These are phyloP conservation scores for Rhizopogon vinicolor DNA, from an alignment of 768 basidiomycete genomes.

Conservation along the genomic window DNA sequence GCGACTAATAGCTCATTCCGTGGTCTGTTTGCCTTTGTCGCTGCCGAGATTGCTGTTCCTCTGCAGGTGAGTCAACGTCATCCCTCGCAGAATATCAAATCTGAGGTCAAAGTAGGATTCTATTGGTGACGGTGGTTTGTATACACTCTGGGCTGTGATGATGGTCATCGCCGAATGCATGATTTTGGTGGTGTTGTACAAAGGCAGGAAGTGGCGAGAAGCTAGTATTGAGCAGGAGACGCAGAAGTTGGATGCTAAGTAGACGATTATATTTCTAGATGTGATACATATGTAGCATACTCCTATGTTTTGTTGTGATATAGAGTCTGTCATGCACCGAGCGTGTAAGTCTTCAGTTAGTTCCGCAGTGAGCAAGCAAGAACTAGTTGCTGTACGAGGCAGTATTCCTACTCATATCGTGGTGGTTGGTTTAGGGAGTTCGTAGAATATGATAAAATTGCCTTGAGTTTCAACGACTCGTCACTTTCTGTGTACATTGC, in stretches of 20 bases:
- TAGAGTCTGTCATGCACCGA: too few relatives aligned
- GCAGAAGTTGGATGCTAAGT: slow-evolving; percentile 1
- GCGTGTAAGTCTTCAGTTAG: too few relatives aligned
- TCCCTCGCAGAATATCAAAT: background rate
- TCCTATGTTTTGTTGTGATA: too few relatives aligned
- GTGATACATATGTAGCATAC: too few relatives aligned
- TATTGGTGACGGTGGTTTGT: slow-evolving; percentile 79
- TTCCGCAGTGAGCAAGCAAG: too few relatives aligned
- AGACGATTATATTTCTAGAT: too few relatives aligned
- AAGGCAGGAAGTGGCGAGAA: slow-evolving; percentile 60
- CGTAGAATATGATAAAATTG: too few relatives aligned
- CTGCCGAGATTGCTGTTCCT: slow-evolving; percentile 72
- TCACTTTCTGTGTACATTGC: too few relatives aligned
- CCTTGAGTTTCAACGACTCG: too few relatives aligned
- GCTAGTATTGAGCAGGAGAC: slow-evolving; percentile 41
- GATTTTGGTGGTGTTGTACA: slow-evolving; percentile 55
- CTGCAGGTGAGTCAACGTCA: slow-evolving; percentile 38
- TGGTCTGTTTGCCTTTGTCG: slow-evolving; percentile 62
- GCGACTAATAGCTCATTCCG: slow-evolving; percentile 77
- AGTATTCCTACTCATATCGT: too few relatives aligned
- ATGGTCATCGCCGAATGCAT: slow-evolving; percentile 49
- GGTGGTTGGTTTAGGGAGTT: too few relatives aligned
- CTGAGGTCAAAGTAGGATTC: slow-evolving; percentile 38
- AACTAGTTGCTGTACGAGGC: too few relatives aligned
- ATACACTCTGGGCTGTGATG: slow-evolving; percentile 62